phyloP scores from a whole-genome alignment of 164 flowering plant species.

The Piper betle region DNA sequence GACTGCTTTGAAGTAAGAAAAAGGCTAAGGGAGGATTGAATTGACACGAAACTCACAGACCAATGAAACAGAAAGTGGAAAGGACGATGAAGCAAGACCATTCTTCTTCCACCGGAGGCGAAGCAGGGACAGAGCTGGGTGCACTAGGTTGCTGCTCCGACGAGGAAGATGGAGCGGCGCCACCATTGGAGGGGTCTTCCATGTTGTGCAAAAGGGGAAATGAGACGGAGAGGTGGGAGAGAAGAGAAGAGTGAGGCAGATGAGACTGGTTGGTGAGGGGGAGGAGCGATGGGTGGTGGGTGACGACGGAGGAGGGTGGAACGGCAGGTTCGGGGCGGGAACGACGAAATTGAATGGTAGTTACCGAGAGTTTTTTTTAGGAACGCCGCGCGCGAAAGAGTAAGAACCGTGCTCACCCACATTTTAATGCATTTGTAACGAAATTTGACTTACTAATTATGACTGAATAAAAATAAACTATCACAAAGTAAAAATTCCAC shows the following conservation, averaged over 20 bases:
- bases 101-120: conserved; percentile 21
- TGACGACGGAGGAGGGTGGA: not conserved
- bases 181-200: not conserved
- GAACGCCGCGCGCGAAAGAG: no score
- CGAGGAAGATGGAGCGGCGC: conserved; percentile 14
- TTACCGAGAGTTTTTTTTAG: not conserved
- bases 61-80: conserved; percentile 50
- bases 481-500: no score
- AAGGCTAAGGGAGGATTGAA: not conserved
- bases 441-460: no score
- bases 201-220: not conserved
- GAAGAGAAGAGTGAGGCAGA: conserved; percentile 1
- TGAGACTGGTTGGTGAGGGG: not conserved
- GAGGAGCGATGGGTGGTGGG: not conserved
- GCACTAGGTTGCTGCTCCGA: conserved; percentile 8
- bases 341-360: not conserved
- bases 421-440: no score
- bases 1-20: not conserved
- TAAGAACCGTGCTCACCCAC: no score
- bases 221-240: not conserved
- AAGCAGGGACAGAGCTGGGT: conserved; percentile 11
- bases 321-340: not conserved
- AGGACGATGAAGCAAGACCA: conserved; percentile 43
- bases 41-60: conserved; percentile 16
- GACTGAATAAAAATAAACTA: no score